A percentile compares a stretch with the other conserved stretches of the same genome.
These are phyloP conservation scores for Amanita inopinata DNA, from an alignment of 768 basidiomycete species.

Conservation along the genomic window DNA sequence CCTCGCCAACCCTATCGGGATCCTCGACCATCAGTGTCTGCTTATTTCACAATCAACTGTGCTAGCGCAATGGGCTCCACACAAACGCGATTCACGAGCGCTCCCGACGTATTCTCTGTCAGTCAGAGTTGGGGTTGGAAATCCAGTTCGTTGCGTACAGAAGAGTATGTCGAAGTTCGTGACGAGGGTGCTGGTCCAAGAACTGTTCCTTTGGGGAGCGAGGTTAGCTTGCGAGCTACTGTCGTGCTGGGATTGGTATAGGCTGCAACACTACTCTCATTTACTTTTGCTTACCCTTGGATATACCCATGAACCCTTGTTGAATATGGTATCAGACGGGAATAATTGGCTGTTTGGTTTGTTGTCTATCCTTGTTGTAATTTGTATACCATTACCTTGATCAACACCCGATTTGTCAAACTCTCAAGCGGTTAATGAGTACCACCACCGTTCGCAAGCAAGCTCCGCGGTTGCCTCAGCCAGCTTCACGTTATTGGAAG, in stretches of 20 bases:
- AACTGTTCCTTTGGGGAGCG: slow-evolving; percentile 21
- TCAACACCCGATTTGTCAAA: slow-evolving; percentile 8
- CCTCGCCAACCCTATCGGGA: slow-evolving; percentile 71
- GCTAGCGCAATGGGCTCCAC: slow-evolving; percentile 73
- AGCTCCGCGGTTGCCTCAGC: slow-evolving; percentile 68
- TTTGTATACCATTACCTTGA: slow-evolving; percentile 13
- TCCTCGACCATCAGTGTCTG: slow-evolving; percentile 57
- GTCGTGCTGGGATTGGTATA: slow-evolving; percentile 57
- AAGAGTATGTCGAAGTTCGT: slow-evolving; percentile 38
- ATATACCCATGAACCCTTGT: too few species aligned
- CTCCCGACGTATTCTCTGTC: slow-evolving; percentile 77
- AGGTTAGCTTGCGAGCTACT: slow-evolving; percentile 68
- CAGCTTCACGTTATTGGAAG: slow-evolving; percentile 83
- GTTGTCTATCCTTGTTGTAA: slow-evolving; percentile 10
- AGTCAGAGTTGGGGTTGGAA: slow-evolving; percentile 96
- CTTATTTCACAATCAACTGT: slow-evolving; percentile 80
- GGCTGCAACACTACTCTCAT: neutral
- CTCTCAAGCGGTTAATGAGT: neutral
- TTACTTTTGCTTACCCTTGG: neutral
- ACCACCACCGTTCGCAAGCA: slow-evolving; percentile 42
- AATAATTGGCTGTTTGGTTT: slow-evolving; percentile 12
- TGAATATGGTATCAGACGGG: too few species aligned
- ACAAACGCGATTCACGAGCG: slow-evolving; percentile 75
- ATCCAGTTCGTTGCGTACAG: slow-evolving; percentile 38
- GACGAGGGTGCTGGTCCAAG: slow-evolving; percentile 20